These are phyloP conservation scores for Alternaria angustiovoidea DNA, from an alignment of 2,329 filamentous ascomycete species.

Conservation along the genomic window DNA sequence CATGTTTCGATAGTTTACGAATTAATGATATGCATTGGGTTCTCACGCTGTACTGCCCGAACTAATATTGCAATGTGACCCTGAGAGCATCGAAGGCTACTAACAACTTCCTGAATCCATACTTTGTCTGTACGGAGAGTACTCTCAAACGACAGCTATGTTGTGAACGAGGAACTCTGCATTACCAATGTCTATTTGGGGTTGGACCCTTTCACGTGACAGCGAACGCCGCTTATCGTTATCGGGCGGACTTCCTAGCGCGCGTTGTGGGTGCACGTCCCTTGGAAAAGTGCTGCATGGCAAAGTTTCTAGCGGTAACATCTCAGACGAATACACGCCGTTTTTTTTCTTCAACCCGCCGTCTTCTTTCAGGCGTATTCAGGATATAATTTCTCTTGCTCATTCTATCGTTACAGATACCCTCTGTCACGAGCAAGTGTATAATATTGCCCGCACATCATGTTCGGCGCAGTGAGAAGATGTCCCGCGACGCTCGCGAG, in stretches of 20 bases:
- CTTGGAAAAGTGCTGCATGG: conserved; percentile 37
- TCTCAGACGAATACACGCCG: conserved; percentile 10
- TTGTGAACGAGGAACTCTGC: not conserved
- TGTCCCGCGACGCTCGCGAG: conserved; percentile 50
- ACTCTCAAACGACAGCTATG: too few relatives aligned
- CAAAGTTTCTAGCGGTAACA: conserved; percentile 23
- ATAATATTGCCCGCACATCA: conserved; percentile 35
- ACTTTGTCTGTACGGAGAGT: too few relatives aligned
- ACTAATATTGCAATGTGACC: too few relatives aligned
- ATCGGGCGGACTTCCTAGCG: conserved; percentile 26
- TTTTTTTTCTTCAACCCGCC: conserved; percentile 26
- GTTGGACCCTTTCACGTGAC: not conserved
- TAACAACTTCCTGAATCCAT: too few relatives aligned
- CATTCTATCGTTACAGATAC: conserved; percentile 22
- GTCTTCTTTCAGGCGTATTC: conserved; percentile 18
- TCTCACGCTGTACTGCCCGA: too few relatives aligned
- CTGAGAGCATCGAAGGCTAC: too few relatives aligned
- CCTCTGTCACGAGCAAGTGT: conserved; percentile 20
- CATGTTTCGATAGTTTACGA: not conserved
- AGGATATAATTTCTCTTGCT: conserved; percentile 13
- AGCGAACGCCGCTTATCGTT: conserved; percentile 17
- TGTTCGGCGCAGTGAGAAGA: conserved; percentile 56
- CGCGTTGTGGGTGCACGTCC: conserved; percentile 24
- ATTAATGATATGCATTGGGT: not conserved
- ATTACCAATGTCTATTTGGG: not conserved